Evolutionary conservation across 805 yeast species (phyloP).

Genomic region (Nakazawaea anatomiae): DNA sequence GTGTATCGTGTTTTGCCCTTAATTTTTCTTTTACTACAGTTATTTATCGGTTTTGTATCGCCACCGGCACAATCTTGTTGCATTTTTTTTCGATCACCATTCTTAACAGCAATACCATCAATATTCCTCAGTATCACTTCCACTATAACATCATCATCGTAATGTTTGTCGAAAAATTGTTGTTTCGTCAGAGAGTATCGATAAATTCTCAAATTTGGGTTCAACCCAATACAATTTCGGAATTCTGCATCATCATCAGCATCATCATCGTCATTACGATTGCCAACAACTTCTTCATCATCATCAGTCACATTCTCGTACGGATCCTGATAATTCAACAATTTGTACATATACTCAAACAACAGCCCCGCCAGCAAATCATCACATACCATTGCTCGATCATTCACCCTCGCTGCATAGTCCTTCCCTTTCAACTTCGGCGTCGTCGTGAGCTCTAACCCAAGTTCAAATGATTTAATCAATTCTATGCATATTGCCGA

Average conservation of each 20-base stretch:
- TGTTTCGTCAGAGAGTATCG: slow-evolving; percentile 40
- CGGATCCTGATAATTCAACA: slow-evolving; percentile 24
- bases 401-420: slow-evolving; percentile 56
- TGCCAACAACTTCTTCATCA: slow-evolving; percentile 5
- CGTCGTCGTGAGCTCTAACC: slow-evolving; percentile 34
- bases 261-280: slow-evolving; percentile 17
- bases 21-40: not conserved
- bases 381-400: slow-evolving; percentile 39
- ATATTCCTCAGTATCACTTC: slow-evolving; percentile 14
- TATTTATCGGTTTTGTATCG: too few relatives aligned
- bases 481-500: slow-evolving; percentile 32
- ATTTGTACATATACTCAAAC: slow-evolving; percentile 35
- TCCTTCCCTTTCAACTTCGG: slow-evolving; percentile 41
- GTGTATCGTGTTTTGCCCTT: slow-evolving; percentile 53
- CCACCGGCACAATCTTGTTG: too few relatives aligned
- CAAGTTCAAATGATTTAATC: slow-evolving; percentile 24
- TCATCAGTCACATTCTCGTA: slow-evolving; percentile 21
- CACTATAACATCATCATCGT: slow-evolving; percentile 48
- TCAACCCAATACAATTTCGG: slow-evolving; percentile 37
- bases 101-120: not conserved
- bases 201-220: slow-evolving; percentile 51
- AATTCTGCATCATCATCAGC: slow-evolving; percentile 21
- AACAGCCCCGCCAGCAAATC: slow-evolving; percentile 27
- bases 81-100: too few relatives aligned
- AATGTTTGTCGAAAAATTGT: slow-evolving; percentile 55